These are phyloP conservation scores for Colletotrichum tabaci DNA, from an alignment of 2,329 filamentous ascomycete species.

Conservation along the genomic window DNA sequence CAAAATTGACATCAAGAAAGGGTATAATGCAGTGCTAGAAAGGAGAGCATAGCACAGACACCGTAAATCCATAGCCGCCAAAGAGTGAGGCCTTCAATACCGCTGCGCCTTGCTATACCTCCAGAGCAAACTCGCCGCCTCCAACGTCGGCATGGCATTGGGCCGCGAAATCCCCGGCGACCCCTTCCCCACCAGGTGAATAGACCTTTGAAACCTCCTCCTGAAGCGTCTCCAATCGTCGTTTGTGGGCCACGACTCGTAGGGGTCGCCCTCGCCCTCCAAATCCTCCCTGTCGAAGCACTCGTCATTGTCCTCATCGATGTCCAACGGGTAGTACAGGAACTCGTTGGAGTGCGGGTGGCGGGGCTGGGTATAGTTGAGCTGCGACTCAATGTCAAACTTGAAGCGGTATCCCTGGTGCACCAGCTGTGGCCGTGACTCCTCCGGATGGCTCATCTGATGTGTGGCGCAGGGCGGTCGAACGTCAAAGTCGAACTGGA, in stretches of 20 bases:
- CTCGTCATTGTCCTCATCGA: constrained; percentile 50
- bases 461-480: constrained; percentile 46
- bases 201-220: constrained; percentile 51
- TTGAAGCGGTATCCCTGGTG: constrained; percentile 63
- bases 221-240: constrained; percentile 58
- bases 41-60: not conserved
- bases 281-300: constrained; percentile 43
- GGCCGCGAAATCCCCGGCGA: constrained; percentile 28
- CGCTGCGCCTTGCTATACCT: constrained; percentile 39
- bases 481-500: constrained; percentile 60
- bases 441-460: constrained; percentile 35
- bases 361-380: constrained; percentile 59
- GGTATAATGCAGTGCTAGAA: constrained; percentile 22
- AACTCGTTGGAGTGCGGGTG: constrained; percentile 60
- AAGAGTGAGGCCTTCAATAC: constrained; percentile 5
- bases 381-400: constrained; percentile 63
- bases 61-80: not conserved
- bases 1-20: not conserved
- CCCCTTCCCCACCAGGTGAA: constrained; percentile 53
- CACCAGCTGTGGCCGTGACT: constrained; percentile 55
- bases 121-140: constrained; percentile 44
- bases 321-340: constrained; percentile 54
- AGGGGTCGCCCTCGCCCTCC: constrained; percentile 49
- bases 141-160: constrained; percentile 36
- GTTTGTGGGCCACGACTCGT: constrained; percentile 57